A percentile compares a stretch with the other conserved stretches of the same genome.
Conservation (phyloP, 2,329 filamentous ascomycete species). For the Aspergillus aculeatinus region DNA sequence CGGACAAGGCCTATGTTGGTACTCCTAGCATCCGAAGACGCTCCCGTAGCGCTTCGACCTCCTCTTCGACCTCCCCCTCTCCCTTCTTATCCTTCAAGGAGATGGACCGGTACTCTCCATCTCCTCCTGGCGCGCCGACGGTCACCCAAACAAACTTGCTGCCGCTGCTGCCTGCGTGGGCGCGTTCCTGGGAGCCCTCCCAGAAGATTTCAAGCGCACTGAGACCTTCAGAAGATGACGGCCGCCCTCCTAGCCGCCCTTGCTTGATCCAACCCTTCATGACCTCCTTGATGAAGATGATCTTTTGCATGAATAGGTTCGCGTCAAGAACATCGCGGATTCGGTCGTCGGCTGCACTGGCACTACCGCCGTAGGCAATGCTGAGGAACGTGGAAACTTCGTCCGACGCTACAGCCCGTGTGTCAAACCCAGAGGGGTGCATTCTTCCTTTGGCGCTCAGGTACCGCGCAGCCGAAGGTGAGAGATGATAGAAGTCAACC, state of each 20-base stretch:
- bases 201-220: constrained; percentile 37
- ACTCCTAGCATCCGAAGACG: constrained; percentile 28
- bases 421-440: constrained; percentile 46
- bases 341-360: constrained; percentile 36
- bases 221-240: constrained; percentile 14
- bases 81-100: constrained; percentile 31
- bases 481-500: constrained; percentile 52
- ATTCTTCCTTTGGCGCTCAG: constrained; percentile 43
- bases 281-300: constrained; percentile 42
- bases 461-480: constrained; percentile 45
- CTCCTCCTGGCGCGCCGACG: constrained; percentile 49
- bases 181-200: constrained; percentile 44
- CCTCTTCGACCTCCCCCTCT: constrained; percentile 23
- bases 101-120: constrained; percentile 44
- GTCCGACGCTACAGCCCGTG: constrained; percentile 42
- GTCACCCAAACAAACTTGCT: constrained; percentile 55
- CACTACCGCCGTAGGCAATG: constrained; percentile 37
- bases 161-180: constrained; percentile 44
- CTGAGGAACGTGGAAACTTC: constrained; percentile 42
- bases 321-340: constrained; percentile 45
- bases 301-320: constrained; percentile 47
- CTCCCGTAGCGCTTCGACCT: constrained; percentile 32
- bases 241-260: constrained; percentile 39
- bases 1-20: background rate
- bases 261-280: constrained; percentile 42